Evolutionary conservation across 306 rosid genomes (phyloP).

Genomic region (Glycine latifolia): DNA sequence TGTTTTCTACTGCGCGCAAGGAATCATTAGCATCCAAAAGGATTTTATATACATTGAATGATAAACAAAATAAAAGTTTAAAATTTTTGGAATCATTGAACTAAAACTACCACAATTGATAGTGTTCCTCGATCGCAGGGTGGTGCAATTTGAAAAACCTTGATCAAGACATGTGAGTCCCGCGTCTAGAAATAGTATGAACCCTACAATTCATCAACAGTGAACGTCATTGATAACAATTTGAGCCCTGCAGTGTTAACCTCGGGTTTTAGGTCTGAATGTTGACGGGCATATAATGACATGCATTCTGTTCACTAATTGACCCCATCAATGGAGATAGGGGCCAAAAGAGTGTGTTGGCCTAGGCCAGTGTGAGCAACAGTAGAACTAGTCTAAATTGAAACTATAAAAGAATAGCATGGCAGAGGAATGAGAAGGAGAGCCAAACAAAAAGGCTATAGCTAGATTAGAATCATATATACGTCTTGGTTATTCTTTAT

Average conservation of each 20-base stretch:
- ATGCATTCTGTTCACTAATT: slow-evolving; percentile 26
- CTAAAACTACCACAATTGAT: background rate
- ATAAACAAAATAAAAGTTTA: background rate
- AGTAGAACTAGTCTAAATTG: background rate
- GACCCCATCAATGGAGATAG: background rate
- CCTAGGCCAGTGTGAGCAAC: slow-evolving; percentile 18
- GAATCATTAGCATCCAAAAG: no score
- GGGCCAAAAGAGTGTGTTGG: slow-evolving; percentile 13
- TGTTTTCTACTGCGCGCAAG: no score
- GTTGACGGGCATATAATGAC: background rate
- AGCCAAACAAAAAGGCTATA: background rate
- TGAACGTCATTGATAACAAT: background rate
- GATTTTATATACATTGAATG: no score
- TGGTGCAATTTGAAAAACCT: background rate
- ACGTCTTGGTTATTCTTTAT: background rate
- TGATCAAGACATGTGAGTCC: background rate
- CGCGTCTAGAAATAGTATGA: background rate
- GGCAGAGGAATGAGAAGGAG: background rate
- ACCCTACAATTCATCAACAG: background rate
- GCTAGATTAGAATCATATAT: no score
- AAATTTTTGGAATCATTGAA: background rate
- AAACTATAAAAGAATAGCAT: background rate
- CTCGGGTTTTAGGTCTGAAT: slow-evolving; percentile 9
- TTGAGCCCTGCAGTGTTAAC: slow-evolving; percentile 3
- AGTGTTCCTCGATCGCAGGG: background rate